Evolutionary conservation across 2,329 filamentous ascomycete species (phyloP).

Genomic region (Stagonosporopsis chrysanthemi): DNA sequence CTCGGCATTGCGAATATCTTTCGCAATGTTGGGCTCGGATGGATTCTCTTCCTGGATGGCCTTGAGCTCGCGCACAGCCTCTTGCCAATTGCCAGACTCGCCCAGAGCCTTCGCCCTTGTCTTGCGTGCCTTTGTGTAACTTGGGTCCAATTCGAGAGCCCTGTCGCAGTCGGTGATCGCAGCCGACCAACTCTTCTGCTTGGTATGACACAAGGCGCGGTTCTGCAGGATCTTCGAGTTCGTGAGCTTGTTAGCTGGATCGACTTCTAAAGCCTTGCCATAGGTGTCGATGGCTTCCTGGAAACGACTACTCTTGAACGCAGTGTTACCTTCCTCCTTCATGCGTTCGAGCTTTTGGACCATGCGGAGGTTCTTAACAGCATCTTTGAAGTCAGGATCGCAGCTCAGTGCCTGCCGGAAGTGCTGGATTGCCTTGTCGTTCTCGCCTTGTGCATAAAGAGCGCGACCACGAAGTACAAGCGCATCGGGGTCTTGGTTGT

Average conservation of each 20-base stretch:
- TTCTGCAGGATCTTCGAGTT: slow-evolving; percentile 97
- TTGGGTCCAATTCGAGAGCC: slow-evolving; percentile 81
- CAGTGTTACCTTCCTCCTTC: slow-evolving; percentile 90
- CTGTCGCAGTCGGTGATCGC: slow-evolving; percentile 87
- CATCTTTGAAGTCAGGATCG: slow-evolving; percentile 89
- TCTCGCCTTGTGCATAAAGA: slow-evolving; percentile 90
- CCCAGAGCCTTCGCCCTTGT: slow-evolving; percentile 91
- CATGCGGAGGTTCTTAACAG: slow-evolving; percentile 85
- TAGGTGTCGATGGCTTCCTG: slow-evolving; percentile 86
- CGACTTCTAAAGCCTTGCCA: slow-evolving; percentile 80
- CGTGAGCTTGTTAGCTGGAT: slow-evolving; percentile 86
- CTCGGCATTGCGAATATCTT: slow-evolving; percentile 89
- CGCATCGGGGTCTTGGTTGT: slow-evolving; percentile 92
- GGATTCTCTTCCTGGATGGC: slow-evolving; percentile 82
- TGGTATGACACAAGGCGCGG: slow-evolving; percentile 82
- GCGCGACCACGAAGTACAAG: slow-evolving; percentile 87
- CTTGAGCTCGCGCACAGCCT: slow-evolving; percentile 89
- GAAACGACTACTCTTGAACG: slow-evolving; percentile 86
- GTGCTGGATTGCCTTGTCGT: slow-evolving; percentile 91
- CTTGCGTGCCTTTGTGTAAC: slow-evolving; percentile 89
- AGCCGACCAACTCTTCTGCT: slow-evolving; percentile 81
- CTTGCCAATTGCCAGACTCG: slow-evolving; percentile 88
- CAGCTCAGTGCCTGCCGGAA: slow-evolving; percentile 88
- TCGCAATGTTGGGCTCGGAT: slow-evolving; percentile 77
- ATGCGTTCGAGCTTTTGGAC: slow-evolving; percentile 92